A percentile compares a stretch with the other conserved stretches of the same genome.
phyloP scores from a whole-genome alignment of 345 rosid genomes.

The Jatropha curcas region DNA sequence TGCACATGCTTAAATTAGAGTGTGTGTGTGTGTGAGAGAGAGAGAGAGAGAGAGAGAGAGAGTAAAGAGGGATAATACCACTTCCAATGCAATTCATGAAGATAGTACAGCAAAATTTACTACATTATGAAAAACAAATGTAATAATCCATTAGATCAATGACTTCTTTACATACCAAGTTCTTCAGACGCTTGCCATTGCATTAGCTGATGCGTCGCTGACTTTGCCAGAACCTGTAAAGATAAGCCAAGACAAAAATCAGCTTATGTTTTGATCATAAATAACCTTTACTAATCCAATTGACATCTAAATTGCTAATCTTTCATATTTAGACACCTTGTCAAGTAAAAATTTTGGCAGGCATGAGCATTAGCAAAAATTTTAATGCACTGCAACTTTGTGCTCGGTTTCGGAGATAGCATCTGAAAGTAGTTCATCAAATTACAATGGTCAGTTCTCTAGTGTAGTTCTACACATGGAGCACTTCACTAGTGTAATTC shows the following conservation, averaged over 20 bases:
- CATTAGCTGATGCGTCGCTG: slow-evolving; percentile 12
- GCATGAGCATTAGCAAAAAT: not conserved
- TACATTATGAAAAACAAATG: not conserved
- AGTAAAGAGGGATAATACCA: not conserved
- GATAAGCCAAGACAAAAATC: slow-evolving; percentile 1
- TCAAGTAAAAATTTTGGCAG: not conserved
- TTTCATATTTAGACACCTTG: not conserved
- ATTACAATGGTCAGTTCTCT: not conserved
- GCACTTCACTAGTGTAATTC: no score
- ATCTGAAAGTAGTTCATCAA: not conserved
- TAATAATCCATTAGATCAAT: not conserved
- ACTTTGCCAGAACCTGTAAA: slow-evolving; percentile 30
- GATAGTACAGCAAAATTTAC: not conserved
- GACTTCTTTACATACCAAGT: slow-evolving; percentile 18
- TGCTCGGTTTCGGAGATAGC: not conserved
- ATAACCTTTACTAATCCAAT: not conserved
- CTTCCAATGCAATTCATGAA: not conserved
- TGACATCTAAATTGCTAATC: not conserved
- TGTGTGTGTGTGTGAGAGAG: no score
- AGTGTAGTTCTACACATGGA: no score
- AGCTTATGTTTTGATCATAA: not conserved
- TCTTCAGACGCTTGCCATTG: slow-evolving; percentile 22
- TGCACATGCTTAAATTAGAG: not conserved
- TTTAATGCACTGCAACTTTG: not conserved
- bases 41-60: no score